Base-by-base conservation (phyloP, 2,329 filamentous ascomycete species). In the Pseudogymnoascus sp. region DNA sequence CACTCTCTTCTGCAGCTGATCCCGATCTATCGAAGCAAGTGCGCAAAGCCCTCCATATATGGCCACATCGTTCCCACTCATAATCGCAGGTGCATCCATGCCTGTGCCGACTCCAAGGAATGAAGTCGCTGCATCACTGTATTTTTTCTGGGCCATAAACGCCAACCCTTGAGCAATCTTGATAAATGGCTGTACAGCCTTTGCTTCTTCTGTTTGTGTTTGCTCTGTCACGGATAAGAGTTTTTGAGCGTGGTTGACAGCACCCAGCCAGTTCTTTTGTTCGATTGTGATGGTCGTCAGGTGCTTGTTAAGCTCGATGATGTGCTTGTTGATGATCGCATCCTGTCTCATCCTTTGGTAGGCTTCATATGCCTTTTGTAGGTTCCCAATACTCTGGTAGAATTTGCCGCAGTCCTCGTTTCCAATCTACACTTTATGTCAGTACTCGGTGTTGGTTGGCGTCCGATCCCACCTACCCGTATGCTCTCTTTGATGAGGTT, bases 401-500 rank as follows among this genome's bases (percentile, higher is more conserved):
- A 96, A 92, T 66, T 85, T 86, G 45, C 92, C 95, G 4, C 98
- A 80, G 70, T 98, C 95, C 75, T 97, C 92, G 71, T 97, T 90
- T 51, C 92, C 93, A 87, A 98, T 97, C 90, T 96, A 69, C 16
- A 51, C 16, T 43, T 51, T 4, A 31, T 28, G 28, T 57, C 28
- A 57, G 10, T 57, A 34, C 6, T 34, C 7, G 25, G 25, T 31
- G 25, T 13, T 34, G 21, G n/a, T 19, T 19, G 10, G 1, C 3
- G 28, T 34, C n/a, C 51, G 14, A 19, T 34, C 25, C 25, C 19
- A 43, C 83, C 64, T 80, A 96, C 92, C 69, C 93, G 79, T 71
- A 98, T 96, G 78, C 92, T 97, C 78, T 99, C 95, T 75, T 97
- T 96, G 71, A 99, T 92, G 48, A 98, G 79, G 71, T 98, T 99